Conservation (phyloP, 2,329 filamentous ascomycete species). For the Apiospora phragmitis region DNA sequence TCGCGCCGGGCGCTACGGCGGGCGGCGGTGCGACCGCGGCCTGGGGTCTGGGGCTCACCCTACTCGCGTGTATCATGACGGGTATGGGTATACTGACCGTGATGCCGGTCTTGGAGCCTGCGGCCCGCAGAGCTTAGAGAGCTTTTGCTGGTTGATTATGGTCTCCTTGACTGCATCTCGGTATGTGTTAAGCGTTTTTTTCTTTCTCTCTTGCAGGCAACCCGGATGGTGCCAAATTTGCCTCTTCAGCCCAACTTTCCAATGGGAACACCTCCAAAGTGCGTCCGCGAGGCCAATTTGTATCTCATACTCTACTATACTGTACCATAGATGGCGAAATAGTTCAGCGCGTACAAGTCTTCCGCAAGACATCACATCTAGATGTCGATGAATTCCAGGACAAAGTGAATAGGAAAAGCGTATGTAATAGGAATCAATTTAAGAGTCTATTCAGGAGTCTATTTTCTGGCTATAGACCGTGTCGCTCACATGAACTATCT, state of each 20-base stretch:
- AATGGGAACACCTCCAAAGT: background rate
- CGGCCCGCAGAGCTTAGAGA: background rate
- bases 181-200: background rate
- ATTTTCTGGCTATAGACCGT: background rate
- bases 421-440: background rate
- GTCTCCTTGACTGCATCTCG: background rate
- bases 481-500: background rate
- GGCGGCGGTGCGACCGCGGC: background rate
- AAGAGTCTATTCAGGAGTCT: no score
- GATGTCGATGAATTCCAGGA: background rate
- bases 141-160: background rate
- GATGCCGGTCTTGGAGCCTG: background rate
- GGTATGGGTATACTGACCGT: slow-evolving; percentile 4
- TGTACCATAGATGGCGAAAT: background rate
- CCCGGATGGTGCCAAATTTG: no score
- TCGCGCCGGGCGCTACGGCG: background rate
- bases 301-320: background rate
- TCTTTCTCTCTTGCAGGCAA: no score
- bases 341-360: background rate
- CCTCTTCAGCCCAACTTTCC: background rate
- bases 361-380: background rate
- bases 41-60: slow-evolving; percentile 7
- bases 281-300: background rate
- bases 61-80: slow-evolving; percentile 9
- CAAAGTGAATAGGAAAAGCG: background rate